Evolutionary conservation across 2,329 filamentous ascomycete genomes (phyloP), one percentile per base, ranked within the genome.

Genomic region (Fusarium sterilihyphosum): DNA sequence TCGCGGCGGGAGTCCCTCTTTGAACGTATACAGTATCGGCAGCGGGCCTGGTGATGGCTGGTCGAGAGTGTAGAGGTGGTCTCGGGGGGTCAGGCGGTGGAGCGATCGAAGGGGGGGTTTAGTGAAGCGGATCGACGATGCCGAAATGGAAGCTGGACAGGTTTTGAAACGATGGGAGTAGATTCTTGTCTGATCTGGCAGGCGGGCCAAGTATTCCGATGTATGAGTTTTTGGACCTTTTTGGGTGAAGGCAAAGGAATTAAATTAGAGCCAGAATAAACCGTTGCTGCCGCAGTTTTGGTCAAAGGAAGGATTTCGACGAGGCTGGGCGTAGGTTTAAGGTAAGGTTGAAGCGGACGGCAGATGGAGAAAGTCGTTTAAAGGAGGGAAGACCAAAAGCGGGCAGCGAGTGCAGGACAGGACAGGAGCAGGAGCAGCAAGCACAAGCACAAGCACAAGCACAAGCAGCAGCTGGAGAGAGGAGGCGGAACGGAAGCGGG

Each of bases 101-200:
- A 77, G 75, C 76, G 63, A 71, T 77, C 73, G 69, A 77, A 75
- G 76, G 75, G 75, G 71, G 72, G 70, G 41, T 44, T 70, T 22
- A 68, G 61, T 66, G 67, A 63, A 74, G 65, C 73, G 62, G 71
- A 77, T 77, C 75, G 72, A 68, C 62, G 65, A 75, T 67, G 69
- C 62, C 53, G 66, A 60, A 50, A n/a, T 49, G 26, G 29, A 59
- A 56, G 24, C 52, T 56, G 52, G 52, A 52, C 52, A n/a, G 52
- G 4, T 41, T 56, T 56, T 56, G 52, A 56, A 56, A 56, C 52
- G 52, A 56, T 29, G 24, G 52, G 18, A 40, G 52, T 40, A 56
- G 35, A 18, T 40, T 54, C 52, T 53, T 54, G 35, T 56, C 35
- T 68, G 46, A 61, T 71, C 62, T 73, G 67, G 71, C 64, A 74